Percentiles rank a stretch among this genome's conserved stretches.
Conservation (phyloP, 257 asterid genomes). For the Scutellaria galericulata region DNA sequence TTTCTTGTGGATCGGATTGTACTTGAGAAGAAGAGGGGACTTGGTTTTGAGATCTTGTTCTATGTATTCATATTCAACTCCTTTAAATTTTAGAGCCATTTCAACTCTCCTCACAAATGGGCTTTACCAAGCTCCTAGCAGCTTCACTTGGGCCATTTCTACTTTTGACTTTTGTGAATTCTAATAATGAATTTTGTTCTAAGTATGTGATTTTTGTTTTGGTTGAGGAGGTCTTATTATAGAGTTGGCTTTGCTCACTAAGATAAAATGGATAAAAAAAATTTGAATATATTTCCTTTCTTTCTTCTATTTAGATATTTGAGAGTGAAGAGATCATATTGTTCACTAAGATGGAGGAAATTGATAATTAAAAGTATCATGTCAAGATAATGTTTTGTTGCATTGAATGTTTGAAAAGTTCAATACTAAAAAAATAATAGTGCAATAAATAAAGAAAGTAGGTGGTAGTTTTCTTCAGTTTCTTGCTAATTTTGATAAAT, state of each 20-base stretch:
- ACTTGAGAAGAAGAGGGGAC: conserved; percentile 4
- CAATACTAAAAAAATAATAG: neutral
- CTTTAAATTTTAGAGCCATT: conserved; percentile 28
- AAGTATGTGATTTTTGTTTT: neutral
- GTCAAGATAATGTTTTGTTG: too few relatives aligned
- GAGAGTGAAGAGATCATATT: too few relatives aligned
- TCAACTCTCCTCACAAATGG: conserved; percentile 31
- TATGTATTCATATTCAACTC: conserved; percentile 30
- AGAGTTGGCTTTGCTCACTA: conserved; percentile 17
- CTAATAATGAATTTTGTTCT: neutral
- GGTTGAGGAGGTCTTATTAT: conserved; percentile 10
- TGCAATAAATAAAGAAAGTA: neutral
- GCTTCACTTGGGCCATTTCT: conserved; percentile 51
- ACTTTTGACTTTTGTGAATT: too few relatives aligned
- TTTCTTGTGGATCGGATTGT: conserved; percentile 26
- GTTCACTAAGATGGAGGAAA: too few relatives aligned
- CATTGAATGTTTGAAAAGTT: neutral
- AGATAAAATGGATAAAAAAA: neutral
- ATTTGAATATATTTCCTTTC: too few relatives aligned
- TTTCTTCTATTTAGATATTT: too few relatives aligned
- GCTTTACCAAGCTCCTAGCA: conserved; percentile 45
- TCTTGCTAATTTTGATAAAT: neutral
- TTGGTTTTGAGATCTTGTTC: conserved; percentile 32
- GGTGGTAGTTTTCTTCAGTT: neutral
- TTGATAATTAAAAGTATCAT: too few relatives aligned